Conservation (phyloP, 495 filamentous ascomycete species). For the Neurospora hispaniola region DNA sequence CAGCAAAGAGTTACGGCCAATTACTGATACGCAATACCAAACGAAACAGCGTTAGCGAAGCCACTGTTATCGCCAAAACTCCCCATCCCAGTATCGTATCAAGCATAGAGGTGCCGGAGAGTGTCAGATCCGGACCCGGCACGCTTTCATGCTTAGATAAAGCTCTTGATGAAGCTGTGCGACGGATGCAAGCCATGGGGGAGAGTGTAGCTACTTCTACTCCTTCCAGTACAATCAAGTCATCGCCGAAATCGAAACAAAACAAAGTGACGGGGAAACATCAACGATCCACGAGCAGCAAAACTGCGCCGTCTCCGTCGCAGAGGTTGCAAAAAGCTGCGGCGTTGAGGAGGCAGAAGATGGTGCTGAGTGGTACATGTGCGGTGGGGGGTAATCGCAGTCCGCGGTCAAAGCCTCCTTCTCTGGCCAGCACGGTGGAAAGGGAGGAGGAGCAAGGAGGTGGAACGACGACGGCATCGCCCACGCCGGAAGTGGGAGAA, state of each 20-base stretch:
- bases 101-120: background rate
- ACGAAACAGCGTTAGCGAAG: background rate
- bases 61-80: background rate
- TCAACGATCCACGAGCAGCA: constrained; percentile 1
- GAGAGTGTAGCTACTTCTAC: background rate
- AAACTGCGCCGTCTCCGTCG: constrained; percentile 5
- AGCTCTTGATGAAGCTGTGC: constrained; percentile 27
- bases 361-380: too few relatives aligned
- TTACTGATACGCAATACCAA: background rate
- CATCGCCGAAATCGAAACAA: background rate
- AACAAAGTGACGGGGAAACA: background rate
- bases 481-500: background rate
- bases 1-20: background rate
- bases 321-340: constrained; percentile 9
- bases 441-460: too few relatives aligned
- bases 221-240: background rate
- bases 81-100: background rate
- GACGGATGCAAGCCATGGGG: constrained; percentile 24
- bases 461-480: background rate
- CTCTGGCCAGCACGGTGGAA: too few relatives aligned
- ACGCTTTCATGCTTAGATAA: constrained; percentile 26
- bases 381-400: background rate
- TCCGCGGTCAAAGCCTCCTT: background rate
- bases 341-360: constrained; percentile 9
- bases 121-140: background rate